Evolutionary conservation across 2,329 filamentous ascomycete genomes (phyloP), one percentile per base, ranked within the genome.

Genomic region (Colletotrichum kahawae): DNA sequence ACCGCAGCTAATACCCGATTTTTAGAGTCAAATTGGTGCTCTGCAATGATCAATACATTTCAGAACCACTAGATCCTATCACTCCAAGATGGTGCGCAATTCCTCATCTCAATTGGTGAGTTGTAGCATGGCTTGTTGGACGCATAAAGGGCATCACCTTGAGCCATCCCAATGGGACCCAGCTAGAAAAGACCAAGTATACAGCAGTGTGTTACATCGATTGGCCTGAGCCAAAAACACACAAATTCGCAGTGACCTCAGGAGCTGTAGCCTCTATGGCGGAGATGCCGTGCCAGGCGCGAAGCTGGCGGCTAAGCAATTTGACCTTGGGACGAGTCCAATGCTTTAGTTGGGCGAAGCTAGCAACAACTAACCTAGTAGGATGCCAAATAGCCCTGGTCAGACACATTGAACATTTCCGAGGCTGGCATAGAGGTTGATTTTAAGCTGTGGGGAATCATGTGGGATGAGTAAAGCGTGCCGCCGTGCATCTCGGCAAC

Each of bases 131-230:
- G 43, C 1, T 48, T 48, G 10, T 7, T 2, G 43, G 43, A 21
- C 0, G 5, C n/a, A 21, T 21, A 3, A 48, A 48, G 38, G 18
- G 38, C 38, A 48, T 48, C 38, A n/a, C 38, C 2, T n/a, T n/a
- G 3, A 0, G 9, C 38, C n/a, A 7, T 4, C 38, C 9, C 1
- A 12, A 48, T 2, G 9, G 9, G 9, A n/a, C 18, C 9, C 38
- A 1, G 9, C 9, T 48, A 9, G 38, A 12, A 48, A 12, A 9
- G 9, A 21, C 1, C 38, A n/a, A 3, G 18, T 2, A 12, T 48
- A 48, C 1, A 2, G 0, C 38, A 48, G 9, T 12, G 10, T 12
- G 4, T 0, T 12, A 12, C 18, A 0, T 12, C 18, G 10, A 0
- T 48, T 1, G 38, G 10, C 38, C 1, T n/a, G 38, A 1, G n/a